These are phyloP conservation scores for Euphrasia confusa DNA, from an alignment of 257 asterid genomes.

Conservation along the genomic window DNA sequence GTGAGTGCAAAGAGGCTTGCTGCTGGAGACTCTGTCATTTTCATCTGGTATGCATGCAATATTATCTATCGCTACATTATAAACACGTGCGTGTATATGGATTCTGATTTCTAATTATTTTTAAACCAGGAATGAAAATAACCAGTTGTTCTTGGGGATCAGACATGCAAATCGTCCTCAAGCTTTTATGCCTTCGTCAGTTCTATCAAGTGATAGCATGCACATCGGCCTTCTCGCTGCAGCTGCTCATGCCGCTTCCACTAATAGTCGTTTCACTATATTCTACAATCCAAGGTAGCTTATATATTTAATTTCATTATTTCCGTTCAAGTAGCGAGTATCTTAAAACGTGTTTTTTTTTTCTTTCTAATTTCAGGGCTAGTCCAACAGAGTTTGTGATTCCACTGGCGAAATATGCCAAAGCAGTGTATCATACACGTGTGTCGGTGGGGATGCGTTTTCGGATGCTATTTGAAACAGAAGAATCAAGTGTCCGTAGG, in stretches of 20 bases:
- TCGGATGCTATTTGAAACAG: constrained; percentile 92
- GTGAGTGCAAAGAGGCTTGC: constrained; percentile 93
- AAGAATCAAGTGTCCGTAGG: constrained; percentile 93
- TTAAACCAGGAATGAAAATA: constrained; percentile 66
- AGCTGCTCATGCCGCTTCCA: constrained; percentile 95
- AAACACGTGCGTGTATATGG: too few species aligned
- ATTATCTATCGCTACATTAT: neutral
- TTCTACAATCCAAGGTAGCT: constrained; percentile 81
- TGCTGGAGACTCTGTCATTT: constrained; percentile 94
- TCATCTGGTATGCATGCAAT: constrained; percentile 63
- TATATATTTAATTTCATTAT: constrained; percentile 1
- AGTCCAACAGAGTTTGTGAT: constrained; percentile 89
- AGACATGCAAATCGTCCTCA: constrained; percentile 88
- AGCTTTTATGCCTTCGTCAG: constrained; percentile 86
- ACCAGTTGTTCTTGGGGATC: constrained; percentile 81
- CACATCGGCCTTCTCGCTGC: constrained; percentile 98
- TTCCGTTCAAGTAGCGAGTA: neutral
- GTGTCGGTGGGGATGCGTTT: constrained; percentile 95
- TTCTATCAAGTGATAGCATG: constrained; percentile 91
- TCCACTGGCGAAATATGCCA: constrained; percentile 83
- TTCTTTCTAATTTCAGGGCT: constrained; percentile 49
- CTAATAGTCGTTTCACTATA: constrained; percentile 84
- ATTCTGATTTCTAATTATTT: neutral
- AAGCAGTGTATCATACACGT: constrained; percentile 76
- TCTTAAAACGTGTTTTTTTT: neutral